Percentiles rank a stretch among this genome's conserved stretches.
phyloP scores from a whole-genome alignment of 2,329 filamentous ascomycete species.

The Paraphaeosphaeria minitans region DNA sequence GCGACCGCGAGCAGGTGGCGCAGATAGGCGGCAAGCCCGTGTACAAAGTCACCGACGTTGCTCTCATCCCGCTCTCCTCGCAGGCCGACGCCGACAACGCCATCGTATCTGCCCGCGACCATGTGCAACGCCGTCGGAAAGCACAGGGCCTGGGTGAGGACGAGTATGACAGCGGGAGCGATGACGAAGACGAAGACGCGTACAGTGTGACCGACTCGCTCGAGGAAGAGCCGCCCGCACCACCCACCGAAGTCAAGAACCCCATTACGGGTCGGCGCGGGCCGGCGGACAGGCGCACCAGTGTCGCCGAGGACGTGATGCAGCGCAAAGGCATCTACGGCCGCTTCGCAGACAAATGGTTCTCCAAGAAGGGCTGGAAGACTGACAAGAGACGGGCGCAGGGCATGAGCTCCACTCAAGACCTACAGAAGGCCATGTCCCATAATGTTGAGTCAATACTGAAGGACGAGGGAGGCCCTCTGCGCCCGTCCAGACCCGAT shows the following conservation, averaged over 20 bases:
- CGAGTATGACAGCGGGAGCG: conserved; percentile 36
- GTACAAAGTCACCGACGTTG: conserved; percentile 86
- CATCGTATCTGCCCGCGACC: conserved; percentile 65
- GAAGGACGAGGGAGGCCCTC: conserved; percentile 28
- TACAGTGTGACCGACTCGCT: conserved; percentile 45
- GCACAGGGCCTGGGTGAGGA: conserved; percentile 23
- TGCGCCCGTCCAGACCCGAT: conserved; percentile 25
- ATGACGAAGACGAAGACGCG: conserved; percentile 39
- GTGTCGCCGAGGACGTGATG: conserved; percentile 88
- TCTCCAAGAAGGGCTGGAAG: conserved; percentile 82
- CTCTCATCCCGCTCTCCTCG: conserved; percentile 84
- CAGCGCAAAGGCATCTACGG: conserved; percentile 82
- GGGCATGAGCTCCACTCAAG: conserved; percentile 65
- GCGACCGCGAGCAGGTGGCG: conserved; percentile 83
- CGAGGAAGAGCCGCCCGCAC: conserved; percentile 40
- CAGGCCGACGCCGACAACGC: conserved; percentile 74
- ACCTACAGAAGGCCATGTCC: conserved; percentile 45
- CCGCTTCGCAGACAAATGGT: conserved; percentile 88
- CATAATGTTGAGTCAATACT: conserved; percentile 41
- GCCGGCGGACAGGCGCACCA: conserved; percentile 46
- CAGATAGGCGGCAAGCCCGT: conserved; percentile 81
- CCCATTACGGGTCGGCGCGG: conserved; percentile 34
- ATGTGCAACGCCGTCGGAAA: conserved; percentile 46
- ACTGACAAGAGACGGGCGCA: conserved; percentile 71
- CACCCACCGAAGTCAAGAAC: conserved; percentile 41